Conservation (phyloP, 2,329 filamentous ascomycete species). For the Reticulascus tulasneorum region DNA sequence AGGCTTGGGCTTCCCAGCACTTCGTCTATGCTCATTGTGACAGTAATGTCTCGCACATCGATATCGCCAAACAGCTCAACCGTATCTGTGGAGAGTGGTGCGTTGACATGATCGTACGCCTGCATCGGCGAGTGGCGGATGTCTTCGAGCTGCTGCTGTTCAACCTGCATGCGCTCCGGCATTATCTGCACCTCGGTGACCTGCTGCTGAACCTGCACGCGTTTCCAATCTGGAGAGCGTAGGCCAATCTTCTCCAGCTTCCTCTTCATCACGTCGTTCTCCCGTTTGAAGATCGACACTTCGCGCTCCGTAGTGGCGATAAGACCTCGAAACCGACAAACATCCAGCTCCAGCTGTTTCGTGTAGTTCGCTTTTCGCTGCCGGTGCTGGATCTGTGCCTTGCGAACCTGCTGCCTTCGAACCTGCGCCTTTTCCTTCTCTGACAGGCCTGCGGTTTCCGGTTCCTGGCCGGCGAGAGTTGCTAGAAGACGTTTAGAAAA, state of each 20-base stretch:
- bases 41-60: constrained; percentile 32
- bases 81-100: no score
- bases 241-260: constrained; percentile 24
- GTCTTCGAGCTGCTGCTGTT: neutral
- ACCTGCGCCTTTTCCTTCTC: constrained; percentile 37
- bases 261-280: constrained; percentile 41
- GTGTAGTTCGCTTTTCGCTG: constrained; percentile 54
- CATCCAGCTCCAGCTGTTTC: constrained; percentile 49
- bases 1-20: constrained; percentile 38
- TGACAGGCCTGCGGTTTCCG: no score
- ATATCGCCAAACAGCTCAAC: constrained; percentile 28
- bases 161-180: neutral
- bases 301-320: constrained; percentile 40
- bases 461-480: no score
- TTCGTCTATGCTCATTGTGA: constrained; percentile 38
- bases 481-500: no score
- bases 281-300: constrained; percentile 26
- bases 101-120: neutral
- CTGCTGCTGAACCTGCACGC: neutral
- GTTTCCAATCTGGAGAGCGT: constrained; percentile 1
- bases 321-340: constrained; percentile 41
- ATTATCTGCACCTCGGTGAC: neutral
- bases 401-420: constrained; percentile 48
- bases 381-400: constrained; percentile 52
- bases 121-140: neutral